Evolutionary conservation across 2,329 filamentous ascomycete species (phyloP).

Genomic region (Domatiomyces catenatus): DNA sequence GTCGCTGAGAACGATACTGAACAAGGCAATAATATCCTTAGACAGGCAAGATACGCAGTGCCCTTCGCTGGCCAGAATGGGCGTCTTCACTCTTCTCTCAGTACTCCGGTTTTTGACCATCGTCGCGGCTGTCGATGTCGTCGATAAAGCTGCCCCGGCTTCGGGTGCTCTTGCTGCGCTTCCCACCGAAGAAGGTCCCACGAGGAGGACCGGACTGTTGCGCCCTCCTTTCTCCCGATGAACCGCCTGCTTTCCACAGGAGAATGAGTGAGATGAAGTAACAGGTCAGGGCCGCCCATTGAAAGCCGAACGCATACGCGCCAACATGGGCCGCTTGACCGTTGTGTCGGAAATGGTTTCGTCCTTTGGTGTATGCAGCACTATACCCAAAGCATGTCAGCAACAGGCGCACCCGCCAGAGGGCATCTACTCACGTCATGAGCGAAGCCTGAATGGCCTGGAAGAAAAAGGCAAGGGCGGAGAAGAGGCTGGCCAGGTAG

Average conservation of each 20-base stretch:
- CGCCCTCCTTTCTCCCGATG: slow-evolving; percentile 3
- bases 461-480: slow-evolving; percentile 41
- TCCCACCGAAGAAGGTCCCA: slow-evolving; percentile 11
- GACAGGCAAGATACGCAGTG: too few species aligned
- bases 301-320: slow-evolving; percentile 44
- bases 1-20: too few species aligned
- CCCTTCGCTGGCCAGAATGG: not conserved
- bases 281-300: slow-evolving; percentile 43
- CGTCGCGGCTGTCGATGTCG: slow-evolving; percentile 9
- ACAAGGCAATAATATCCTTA: too few species aligned
- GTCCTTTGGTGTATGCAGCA: slow-evolving; percentile 44
- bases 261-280: slow-evolving; percentile 41
- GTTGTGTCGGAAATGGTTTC: slow-evolving; percentile 38
- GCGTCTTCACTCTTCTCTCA: slow-evolving; percentile 1
- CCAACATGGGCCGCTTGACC: slow-evolving; percentile 38
- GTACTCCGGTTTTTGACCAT: slow-evolving; percentile 7
- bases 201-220: not conserved
- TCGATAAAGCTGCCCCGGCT: slow-evolving; percentile 20
- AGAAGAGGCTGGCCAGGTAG: slow-evolving; percentile 37
- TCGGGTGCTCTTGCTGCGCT: slow-evolving; percentile 14
- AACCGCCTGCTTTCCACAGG: slow-evolving; percentile 36
- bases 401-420: not conserved
- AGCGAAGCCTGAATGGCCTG: slow-evolving; percentile 41
- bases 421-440: slow-evolving; percentile 42
- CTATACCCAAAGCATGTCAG: slow-evolving; percentile 24